Evolutionary conservation across 805 yeast species (phyloP), one percentile per base, ranked within the genome.

Genomic region (Cyberlindnera veronae): DNA sequence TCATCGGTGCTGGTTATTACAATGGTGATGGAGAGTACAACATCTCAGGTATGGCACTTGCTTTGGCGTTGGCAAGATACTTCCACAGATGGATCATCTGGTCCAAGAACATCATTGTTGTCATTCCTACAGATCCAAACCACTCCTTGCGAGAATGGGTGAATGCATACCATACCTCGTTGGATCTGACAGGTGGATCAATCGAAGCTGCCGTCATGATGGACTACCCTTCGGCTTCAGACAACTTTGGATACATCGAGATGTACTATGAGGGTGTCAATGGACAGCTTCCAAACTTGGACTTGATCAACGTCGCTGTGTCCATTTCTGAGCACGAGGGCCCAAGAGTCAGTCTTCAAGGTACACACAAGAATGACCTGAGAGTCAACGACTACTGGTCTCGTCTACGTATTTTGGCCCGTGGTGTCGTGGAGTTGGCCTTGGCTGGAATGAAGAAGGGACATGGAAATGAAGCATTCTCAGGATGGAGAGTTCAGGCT

Each of bases 401-500:
- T 12, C 69, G 97, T 42, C 65, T 84, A 27, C 66, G 66, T 20
- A 76, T 83, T 0, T 57, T 93, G 37, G 43, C 76, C 13, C 66
- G 70, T 27, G 93, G 96, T 0, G 74, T 93, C n/a, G 62, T 72
- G 41, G 74, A 75, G 34, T 76, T 86, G 55, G 77, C 90, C 4
- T 55, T 79, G 6, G 73, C 95, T 0, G 98, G 98, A 1, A 60
- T 85, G 20, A 68, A 65, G 36, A 68, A 66, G 5, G 69, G 74
- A 0, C 71, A 80, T 29, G 86, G 93, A n/a, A 79, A 89, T 51
- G 97, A 91, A 58, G 88, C 91, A 12, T 93, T 91, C 57, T 82
- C 93, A 38, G 97, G 98, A 5, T 93, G 96, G 95, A 83, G 95
- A 58, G 84, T 93, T 43, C 98, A 91, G 62, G 83, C 98, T 0